These are phyloP conservation scores for Penicillium paradoxum DNA, from an alignment of 495 filamentous ascomycete species.

Conservation along the genomic window DNA sequence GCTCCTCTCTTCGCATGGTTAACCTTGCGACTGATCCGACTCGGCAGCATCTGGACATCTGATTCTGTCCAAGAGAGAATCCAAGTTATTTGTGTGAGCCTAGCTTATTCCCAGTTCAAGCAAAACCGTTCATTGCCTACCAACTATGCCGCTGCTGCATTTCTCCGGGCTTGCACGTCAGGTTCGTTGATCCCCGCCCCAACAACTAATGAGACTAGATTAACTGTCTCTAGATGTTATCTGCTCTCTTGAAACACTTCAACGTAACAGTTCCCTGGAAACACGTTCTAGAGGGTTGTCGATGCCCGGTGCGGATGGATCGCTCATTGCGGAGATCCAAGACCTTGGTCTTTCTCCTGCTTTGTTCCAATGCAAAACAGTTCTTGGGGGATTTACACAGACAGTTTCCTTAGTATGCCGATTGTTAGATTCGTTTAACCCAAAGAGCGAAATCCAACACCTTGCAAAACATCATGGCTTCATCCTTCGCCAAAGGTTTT, in stretches of 20 bases:
- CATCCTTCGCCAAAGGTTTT: slow-evolving; percentile 28
- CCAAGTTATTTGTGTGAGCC: slow-evolving; percentile 25
- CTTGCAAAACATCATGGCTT: slow-evolving; percentile 9
- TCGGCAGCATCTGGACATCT: slow-evolving; percentile 24
- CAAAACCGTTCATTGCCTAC: slow-evolving; percentile 28
- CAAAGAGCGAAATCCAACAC: neutral
- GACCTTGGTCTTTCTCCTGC: slow-evolving; percentile 28
- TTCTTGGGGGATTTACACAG: slow-evolving; percentile 23
- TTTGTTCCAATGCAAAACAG: slow-evolving; percentile 21
- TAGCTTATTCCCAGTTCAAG: slow-evolving; percentile 33
- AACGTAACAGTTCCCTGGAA: slow-evolving; percentile 1
- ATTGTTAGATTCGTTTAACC: slow-evolving; percentile 33
- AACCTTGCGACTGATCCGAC: slow-evolving; percentile 34
- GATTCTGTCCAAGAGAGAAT: slow-evolving; percentile 28
- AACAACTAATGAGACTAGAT: neutral
- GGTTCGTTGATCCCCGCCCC: slow-evolving; percentile 24
- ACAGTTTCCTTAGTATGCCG: slow-evolving; percentile 20
- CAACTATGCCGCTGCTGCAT: slow-evolving; percentile 26
- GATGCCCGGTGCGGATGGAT: slow-evolving; percentile 26
- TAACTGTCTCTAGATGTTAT: slow-evolving; percentile 35
- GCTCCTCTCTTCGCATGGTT: slow-evolving; percentile 80
- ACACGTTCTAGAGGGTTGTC: slow-evolving; percentile 10
- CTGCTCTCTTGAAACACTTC: slow-evolving; percentile 25
- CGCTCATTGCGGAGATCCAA: slow-evolving; percentile 30
- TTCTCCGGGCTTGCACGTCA: slow-evolving; percentile 32